Evolutionary conservation across 768 basidiomycete species (phyloP).

Genomic region (Mrakia gelida): DNA sequence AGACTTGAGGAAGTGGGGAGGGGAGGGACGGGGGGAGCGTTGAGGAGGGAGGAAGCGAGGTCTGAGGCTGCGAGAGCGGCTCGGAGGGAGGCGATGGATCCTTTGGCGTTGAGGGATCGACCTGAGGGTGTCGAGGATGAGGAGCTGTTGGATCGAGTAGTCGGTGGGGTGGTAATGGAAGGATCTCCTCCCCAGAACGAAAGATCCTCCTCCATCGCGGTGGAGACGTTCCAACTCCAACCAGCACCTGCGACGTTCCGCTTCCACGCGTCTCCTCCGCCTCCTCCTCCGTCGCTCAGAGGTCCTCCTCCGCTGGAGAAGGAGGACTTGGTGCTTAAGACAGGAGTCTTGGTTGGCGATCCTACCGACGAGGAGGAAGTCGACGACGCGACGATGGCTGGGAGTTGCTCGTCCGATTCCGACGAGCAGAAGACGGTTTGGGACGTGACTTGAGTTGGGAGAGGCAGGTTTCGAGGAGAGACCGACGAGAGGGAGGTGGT

Average conservation of each 20-base stretch:
- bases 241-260: neutral
- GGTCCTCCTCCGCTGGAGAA: neutral
- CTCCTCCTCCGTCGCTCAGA: neutral
- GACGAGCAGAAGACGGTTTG: constrained; percentile 12
- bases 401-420: neutral
- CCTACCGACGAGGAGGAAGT: neutral
- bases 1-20: neutral
- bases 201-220: constrained; percentile 7
- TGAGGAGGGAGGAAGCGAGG: neutral
- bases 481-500: constrained; percentile 6
- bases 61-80: constrained; percentile 2
- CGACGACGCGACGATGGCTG: neutral
- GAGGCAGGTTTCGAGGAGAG: constrained; percentile 1
- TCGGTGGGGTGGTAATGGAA: neutral
- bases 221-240: constrained; percentile 6
- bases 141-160: neutral
- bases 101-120: neutral
- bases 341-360: neutral
- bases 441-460: constrained; percentile 3
- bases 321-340: constrained; percentile 13
- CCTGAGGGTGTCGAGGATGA: neutral
- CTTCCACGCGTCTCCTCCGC: constrained; percentile 8
- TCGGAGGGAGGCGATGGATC: neutral
- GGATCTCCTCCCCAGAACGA: constrained; percentile 10
- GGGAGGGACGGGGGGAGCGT: neutral